phyloP scores from a whole-genome alignment of 1,139 yeast species.

The Taphrina flavorubra region DNA sequence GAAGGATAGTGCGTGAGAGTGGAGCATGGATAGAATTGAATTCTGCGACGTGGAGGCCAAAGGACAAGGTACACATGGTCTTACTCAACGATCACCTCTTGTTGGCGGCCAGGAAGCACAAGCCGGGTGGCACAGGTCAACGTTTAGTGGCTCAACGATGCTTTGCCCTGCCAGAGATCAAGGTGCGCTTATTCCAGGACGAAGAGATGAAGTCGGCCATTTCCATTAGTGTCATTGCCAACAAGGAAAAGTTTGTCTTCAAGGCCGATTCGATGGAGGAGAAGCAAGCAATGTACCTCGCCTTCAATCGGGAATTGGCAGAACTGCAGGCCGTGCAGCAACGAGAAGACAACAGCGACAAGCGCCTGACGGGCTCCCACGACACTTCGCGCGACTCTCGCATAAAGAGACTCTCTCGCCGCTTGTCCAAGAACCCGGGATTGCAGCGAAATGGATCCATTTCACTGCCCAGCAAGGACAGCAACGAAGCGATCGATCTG shows the following conservation, averaged over 20 bases:
- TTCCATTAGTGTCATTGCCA: conserved; percentile 47
- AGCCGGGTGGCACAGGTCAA: conserved; percentile 50
- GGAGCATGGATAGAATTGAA: conserved; percentile 88
- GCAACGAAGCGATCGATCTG: conserved; percentile 48
- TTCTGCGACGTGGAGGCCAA: conserved; percentile 82
- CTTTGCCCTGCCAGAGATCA: conserved; percentile 73
- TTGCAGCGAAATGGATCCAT: conserved; percentile 51
- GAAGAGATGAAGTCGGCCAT: conserved; percentile 29
- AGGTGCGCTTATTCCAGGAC: conserved; percentile 55
- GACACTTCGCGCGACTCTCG: conserved; percentile 26
- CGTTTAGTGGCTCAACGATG: conserved; percentile 75
- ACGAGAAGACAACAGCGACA: conserved; percentile 13
- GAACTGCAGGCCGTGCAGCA: conserved; percentile 18
- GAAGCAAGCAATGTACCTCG: conserved; percentile 58
- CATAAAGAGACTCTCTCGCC: conserved; percentile 30
- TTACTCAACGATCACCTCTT: conserved; percentile 77
- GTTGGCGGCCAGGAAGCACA: conserved; percentile 65
- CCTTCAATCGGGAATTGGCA: conserved; percentile 41
- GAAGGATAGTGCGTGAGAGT: conserved; percentile 81
- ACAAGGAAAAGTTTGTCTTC: conserved; percentile 59
- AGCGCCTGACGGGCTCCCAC: neutral
- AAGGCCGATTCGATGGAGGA: conserved; percentile 69
- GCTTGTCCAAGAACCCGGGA: conserved; percentile 52
- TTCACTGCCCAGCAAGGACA: conserved; percentile 54
- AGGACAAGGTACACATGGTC: conserved; percentile 76